Evolutionary conservation across 495 filamentous ascomycete species (phyloP).

Genomic region (Acidiella bohemica): DNA sequence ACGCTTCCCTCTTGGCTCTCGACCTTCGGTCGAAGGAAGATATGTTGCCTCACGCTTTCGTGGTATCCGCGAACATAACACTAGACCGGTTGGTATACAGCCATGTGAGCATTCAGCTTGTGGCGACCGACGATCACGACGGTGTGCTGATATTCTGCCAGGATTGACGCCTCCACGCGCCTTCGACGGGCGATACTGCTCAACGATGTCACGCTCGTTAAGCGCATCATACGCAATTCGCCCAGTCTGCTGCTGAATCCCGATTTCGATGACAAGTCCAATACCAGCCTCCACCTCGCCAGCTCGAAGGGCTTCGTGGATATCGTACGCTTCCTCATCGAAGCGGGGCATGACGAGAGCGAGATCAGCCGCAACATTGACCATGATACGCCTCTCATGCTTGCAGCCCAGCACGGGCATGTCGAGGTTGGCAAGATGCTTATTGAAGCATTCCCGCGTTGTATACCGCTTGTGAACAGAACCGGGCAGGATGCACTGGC

Average conservation of each 20-base stretch:
- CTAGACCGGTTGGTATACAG: no score
- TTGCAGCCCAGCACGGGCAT: conserved; percentile 39
- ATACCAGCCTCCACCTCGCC: conserved; percentile 68
- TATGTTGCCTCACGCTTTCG: no score
- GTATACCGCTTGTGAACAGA: conserved; percentile 23
- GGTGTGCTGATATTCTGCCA: no score
- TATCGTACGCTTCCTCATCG: conserved; percentile 41
- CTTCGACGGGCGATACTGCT: conserved; percentile 49
- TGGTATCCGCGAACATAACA: no score
- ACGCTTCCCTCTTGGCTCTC: neutral
- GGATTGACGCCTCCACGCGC: conserved; percentile 29
- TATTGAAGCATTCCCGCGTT: conserved; percentile 31
- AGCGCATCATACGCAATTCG: conserved; percentile 58
- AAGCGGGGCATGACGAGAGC: conserved; percentile 32
- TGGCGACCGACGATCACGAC: no score
- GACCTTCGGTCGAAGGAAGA: no score
- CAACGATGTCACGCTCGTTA: conserved; percentile 55
- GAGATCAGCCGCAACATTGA: conserved; percentile 54
- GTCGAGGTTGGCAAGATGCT: conserved; percentile 48
- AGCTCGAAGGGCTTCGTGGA: conserved; percentile 50
- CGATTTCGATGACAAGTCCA: conserved; percentile 44
- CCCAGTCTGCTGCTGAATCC: conserved; percentile 57
- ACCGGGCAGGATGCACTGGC: conserved; percentile 33
- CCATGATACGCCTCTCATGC: conserved; percentile 53
- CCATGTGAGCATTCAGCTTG: no score